Evolutionary conservation across 106 monocot species (phyloP).

Genomic region (Platanthera zijinensis): DNA sequence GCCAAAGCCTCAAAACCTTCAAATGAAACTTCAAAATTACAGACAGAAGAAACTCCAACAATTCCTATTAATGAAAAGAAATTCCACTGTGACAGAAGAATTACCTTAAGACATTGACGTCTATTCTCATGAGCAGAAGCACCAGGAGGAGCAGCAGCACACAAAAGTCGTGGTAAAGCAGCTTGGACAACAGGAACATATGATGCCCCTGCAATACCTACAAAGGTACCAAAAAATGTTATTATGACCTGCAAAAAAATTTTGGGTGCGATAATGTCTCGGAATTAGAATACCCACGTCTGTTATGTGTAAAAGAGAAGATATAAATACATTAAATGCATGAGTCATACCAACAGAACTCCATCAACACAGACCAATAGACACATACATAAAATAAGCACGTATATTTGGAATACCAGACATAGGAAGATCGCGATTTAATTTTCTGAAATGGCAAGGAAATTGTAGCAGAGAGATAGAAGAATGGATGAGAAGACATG

Average conservation of each 20-base stretch:
- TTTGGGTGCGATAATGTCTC: neutral
- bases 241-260: neutral
- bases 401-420: too few relatives aligned
- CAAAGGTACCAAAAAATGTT: neutral
- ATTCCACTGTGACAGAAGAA: neutral
- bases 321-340: neutral
- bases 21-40: neutral
- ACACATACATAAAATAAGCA: too few relatives aligned
- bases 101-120: slow-evolving; percentile 91
- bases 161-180: slow-evolving; percentile 67
- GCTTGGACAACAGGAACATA: slow-evolving; percentile 82
- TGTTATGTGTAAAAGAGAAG: neutral
- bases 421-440: neutral
- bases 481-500: too few relatives aligned
- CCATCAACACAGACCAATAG: too few relatives aligned
- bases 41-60: neutral
- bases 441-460: neutral
- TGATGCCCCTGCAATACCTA: slow-evolving; percentile 73
- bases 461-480: neutral
- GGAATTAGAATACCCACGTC: neutral
- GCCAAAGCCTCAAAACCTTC: slow-evolving; percentile 79
- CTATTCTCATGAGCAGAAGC: slow-evolving; percentile 80
- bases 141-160: slow-evolving; percentile 86
- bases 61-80: neutral
- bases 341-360: too few relatives aligned